Evolutionary conservation across 2,329 filamentous ascomycete genomes (phyloP).

Genomic region (Aspergillus uvarum): DNA sequence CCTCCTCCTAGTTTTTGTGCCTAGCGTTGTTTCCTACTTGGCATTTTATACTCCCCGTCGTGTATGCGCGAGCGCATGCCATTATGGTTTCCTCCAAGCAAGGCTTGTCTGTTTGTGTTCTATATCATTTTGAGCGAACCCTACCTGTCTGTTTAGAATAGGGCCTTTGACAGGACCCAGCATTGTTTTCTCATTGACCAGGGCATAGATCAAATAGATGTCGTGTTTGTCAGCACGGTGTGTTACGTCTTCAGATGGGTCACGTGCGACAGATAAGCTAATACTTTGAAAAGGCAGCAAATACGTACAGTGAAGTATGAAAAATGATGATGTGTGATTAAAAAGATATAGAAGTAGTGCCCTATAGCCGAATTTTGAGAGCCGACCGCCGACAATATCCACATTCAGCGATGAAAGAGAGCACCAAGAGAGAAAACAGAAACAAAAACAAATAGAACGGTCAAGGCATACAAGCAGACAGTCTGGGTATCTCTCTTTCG

Average conservation of each 20-base stretch:
- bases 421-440: neutral
- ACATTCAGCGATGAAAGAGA: neutral
- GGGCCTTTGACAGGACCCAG: neutral
- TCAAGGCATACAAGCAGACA: constrained; percentile 7
- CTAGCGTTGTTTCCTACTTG: neutral
- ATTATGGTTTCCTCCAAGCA: neutral
- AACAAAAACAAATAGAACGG: neutral
- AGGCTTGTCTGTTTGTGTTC: neutral
- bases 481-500: constrained; percentile 15
- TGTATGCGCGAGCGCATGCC: neutral
- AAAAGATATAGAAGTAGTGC: neutral
- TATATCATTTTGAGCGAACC: neutral
- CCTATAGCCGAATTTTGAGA: neutral
- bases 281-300: too few species aligned
- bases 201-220: neutral
- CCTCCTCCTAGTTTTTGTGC: neutral
- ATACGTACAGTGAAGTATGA: too few species aligned
- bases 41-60: neutral
- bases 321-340: too few species aligned
- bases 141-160: neutral
- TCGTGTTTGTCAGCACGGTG: neutral
- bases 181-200: neutral
- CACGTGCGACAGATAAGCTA: neutral
- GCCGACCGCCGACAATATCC: neutral
- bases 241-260: neutral